Evolutionary conservation across 768 basidiomycete genomes (phyloP), one percentile per base, ranked within the genome.

Genomic region (Hericium erinaceus): DNA sequence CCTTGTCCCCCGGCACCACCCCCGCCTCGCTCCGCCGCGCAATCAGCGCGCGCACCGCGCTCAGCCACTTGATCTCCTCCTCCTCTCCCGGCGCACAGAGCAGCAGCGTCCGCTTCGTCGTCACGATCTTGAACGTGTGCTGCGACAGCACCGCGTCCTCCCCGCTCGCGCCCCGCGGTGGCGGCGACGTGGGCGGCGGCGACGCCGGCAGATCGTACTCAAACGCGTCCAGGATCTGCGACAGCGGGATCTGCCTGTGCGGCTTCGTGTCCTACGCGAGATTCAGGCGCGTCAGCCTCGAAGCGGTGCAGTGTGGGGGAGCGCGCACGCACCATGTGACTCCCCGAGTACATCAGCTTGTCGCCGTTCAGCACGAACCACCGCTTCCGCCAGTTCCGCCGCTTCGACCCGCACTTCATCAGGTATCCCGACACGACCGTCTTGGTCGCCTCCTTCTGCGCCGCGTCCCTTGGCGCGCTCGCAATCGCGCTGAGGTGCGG

Each of bases 51-150:
- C 93, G 85, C 40, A 98, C 83, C 10, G 95, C 93, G 53, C 94
- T 93, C 50, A 99, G 76, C 97, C 97, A 99, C 70, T 89, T 91
- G 70, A 98, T 95, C 73, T 98, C 97, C 64, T 98, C 95, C 65
- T 98, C 97, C 70, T 99, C 97, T 58, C 81, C 87, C 15, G 97
- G 95, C 7, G 97, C 97, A 65, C 94, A 97, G 24, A 98, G 76
- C 55, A 95, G 70, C 58, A 93, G 74, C 16, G 90, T 88, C 59
- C 92, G 83, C 70, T 95, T 94, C 55, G 95, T 94, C 39, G 94
- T 97, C 63, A 98, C 87, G 56, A 98, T 87, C 73, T 97, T 94
- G 83, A 99, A 98, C 54, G 90, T 91, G 68, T 86, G 80, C 54
- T 52, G 54, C 51, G 59, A 44, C 26, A 54, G 59, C 41, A 72